Evolutionary conservation across 108 stramenopile genomes (phyloP), one percentile per base, ranked within the genome.

Genomic region (Aurantiochytrium sp.): DNA sequence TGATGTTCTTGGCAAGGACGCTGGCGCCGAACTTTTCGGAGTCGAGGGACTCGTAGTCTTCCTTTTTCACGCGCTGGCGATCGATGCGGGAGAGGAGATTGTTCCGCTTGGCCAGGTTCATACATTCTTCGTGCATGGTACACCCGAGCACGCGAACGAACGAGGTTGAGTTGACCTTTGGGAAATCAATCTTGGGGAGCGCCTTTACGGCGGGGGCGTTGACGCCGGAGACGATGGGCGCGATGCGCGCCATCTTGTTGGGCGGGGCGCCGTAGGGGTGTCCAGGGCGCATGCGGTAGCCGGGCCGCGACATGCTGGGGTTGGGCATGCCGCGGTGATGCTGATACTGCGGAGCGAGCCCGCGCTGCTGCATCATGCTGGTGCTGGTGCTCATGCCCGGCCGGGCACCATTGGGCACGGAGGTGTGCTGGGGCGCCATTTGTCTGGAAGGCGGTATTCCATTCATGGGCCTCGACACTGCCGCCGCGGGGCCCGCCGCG

Each of bases 91-190:
- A 81, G 6, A 81, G 45, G 27, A 81, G 39, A 12, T 48, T 81
- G 12, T 81, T 41, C 73, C 45, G 12, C 27, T 41, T 81, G 42
- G 73, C 73, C 3, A 81, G 73, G 12, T 22, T 30, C 73, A 81
- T 48, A 48, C 73, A 81, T 81, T 81, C 73, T 48, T 81, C 45
- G 73, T 81, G 73, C 73, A 81, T 81, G 73, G 45, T 48, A 48
- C 73, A 81, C 42, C 73, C 73, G 42, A 81, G 73, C 42, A 81
- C 45, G 73, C 42, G 45, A 81, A 81, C 73, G 73, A 81, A 81
- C 59, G 59, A 65, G 32, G 59, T 65, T 8, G 59, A 65, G 59
- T 65, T 65, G 34, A 65, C 59, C 59, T 65, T 65, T 0, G 59
- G 59, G 19, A 65, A 65, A 19, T 65, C 59, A 65, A 65, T 65